Conservation (phyloP, 306 rosid genomes). For the Cicer chorassanicum region DNA sequence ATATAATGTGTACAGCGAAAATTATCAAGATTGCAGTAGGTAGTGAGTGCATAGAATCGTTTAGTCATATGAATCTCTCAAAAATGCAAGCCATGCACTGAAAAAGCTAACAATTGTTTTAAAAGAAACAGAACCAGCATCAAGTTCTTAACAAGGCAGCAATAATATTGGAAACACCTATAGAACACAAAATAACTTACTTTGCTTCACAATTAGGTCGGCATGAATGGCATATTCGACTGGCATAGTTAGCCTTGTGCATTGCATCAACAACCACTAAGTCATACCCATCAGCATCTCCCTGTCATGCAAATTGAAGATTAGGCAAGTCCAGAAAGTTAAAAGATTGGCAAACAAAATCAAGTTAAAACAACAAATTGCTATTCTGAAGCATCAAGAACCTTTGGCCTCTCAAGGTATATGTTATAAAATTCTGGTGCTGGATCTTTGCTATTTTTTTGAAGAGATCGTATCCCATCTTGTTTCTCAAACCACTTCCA, state of each 20-base stretch:
- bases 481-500: constrained; percentile 99
- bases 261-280: constrained; percentile 97
- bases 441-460: constrained; percentile 86
- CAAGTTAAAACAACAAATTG: constrained; percentile 36
- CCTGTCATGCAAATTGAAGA: constrained; percentile 61
- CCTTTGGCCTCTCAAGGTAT: constrained; percentile 98
- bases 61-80: constrained; percentile 1
- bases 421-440: constrained; percentile 99
- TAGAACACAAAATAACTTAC: constrained; percentile 56
- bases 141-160: constrained; percentile 21
- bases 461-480: constrained; percentile 96
- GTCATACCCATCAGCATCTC: constrained; percentile 97
- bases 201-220: constrained; percentile 99
- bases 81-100: constrained; percentile 31
- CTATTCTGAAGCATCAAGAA: constrained; percentile 45
- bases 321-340: constrained; percentile 30
- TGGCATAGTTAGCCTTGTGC: constrained; percentile 99
- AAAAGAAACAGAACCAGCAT: constrained; percentile 12
- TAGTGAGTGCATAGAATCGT: constrained; percentile 14
- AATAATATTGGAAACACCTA: constrained; percentile 25
- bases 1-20: constrained; percentile 22
- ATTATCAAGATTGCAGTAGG: constrained; percentile 23
- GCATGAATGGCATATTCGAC: constrained; percentile 98
- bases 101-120: constrained; percentile 13
- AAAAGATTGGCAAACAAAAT: constrained; percentile 19